phyloP scores from a whole-genome alignment of 2,329 filamentous ascomycete genomes.

The Stagonosporopsis rhizophila region DNA sequence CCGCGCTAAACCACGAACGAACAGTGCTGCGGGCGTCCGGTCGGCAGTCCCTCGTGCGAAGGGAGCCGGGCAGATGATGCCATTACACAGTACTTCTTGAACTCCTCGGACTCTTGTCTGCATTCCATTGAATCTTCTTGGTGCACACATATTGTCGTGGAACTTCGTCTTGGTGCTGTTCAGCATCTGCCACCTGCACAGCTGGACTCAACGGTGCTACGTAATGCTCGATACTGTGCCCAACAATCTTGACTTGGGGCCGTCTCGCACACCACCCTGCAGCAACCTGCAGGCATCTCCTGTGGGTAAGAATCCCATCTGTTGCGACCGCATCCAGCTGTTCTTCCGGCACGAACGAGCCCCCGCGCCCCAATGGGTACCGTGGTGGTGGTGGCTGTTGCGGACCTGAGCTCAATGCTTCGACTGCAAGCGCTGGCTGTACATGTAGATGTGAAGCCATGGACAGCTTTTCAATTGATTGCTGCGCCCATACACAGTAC shows the following conservation, averaged over 20 bases:
- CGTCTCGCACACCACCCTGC: constrained; percentile 9
- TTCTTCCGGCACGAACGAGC: background rate
- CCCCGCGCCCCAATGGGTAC: background rate
- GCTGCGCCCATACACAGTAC: background rate
- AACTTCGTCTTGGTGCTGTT: background rate
- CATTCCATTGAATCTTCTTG: background rate
- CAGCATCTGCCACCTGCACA: background rate
- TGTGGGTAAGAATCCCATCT: background rate
- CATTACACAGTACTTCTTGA: background rate
- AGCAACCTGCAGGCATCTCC: constrained; percentile 2
- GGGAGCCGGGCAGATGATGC: background rate
- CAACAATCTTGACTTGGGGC: constrained; percentile 9
- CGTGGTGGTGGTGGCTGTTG: background rate
- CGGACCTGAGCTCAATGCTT: background rate
- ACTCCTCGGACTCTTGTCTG: background rate
- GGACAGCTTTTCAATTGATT: background rate
- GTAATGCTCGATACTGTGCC: constrained; percentile 10
- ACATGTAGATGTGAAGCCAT: background rate
- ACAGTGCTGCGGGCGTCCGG: background rate
- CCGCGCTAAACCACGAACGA: background rate
- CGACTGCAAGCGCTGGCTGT: background rate
- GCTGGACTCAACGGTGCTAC: constrained; percentile 5
- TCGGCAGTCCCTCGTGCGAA: constrained; percentile 12
- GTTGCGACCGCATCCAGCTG: no score
- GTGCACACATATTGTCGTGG: background rate